Conservation (phyloP, 2,329 filamentous ascomycete genomes). For the Annulohypoxylon truncatum region DNA sequence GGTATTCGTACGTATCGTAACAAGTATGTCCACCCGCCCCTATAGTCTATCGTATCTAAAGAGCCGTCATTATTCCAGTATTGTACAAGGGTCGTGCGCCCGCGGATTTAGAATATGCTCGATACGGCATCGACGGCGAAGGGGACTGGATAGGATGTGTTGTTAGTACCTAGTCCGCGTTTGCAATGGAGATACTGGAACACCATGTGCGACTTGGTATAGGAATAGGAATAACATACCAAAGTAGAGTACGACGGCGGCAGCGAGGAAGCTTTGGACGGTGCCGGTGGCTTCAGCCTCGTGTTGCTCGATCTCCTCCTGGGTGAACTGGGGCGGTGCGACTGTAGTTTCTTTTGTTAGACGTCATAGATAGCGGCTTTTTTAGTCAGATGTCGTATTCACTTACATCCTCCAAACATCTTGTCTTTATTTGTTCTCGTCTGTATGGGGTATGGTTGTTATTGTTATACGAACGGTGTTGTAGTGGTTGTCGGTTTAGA, state of each 20-base stretch:
- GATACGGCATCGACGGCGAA: constrained; percentile 67
- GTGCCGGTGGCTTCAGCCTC: constrained; percentile 76
- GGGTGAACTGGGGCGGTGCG: constrained; percentile 71
- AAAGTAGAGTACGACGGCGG: constrained; percentile 77
- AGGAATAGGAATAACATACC: constrained; percentile 63
- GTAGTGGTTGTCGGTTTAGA: background rate
- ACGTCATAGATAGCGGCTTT: background rate
- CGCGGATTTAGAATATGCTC: constrained; percentile 50
- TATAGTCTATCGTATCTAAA: background rate
- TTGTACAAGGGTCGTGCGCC: constrained; percentile 10
- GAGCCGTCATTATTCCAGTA: constrained; percentile 1
- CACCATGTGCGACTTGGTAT: background rate
- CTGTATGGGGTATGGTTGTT: background rate
- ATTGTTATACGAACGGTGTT: background rate
- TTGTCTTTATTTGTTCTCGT: constrained; percentile 12
- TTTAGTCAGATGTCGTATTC: background rate
- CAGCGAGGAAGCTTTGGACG: constrained; percentile 73
- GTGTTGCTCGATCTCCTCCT: constrained; percentile 76
- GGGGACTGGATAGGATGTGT: constrained; percentile 57
- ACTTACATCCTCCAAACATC: constrained; percentile 47
- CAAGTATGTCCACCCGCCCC: background rate
- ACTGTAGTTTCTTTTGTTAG: constrained; percentile 37
- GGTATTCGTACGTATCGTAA: background rate
- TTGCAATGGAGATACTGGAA: background rate
- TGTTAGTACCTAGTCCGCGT: constrained; percentile 7